phyloP scores from a whole-genome alignment of 345 rosid species.

The Cardamine chenopodiifolia region DNA sequence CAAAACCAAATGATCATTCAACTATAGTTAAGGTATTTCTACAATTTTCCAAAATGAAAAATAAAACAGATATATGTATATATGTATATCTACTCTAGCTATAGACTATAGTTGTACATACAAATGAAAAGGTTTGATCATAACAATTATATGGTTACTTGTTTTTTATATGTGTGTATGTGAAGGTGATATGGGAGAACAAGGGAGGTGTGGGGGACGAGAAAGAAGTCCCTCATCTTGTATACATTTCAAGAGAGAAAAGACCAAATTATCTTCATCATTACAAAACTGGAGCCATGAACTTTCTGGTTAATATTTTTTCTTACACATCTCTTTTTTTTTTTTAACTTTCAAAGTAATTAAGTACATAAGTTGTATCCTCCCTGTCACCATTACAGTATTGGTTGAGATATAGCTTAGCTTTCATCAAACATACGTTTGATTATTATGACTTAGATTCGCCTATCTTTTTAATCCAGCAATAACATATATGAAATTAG shows the following conservation, averaged over 20 bases:
- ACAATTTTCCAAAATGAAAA: not conserved
- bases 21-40: conserved; percentile 31
- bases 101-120: too few species aligned
- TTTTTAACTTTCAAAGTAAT: not conserved
- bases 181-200: conserved; percentile 61
- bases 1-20: conserved; percentile 21
- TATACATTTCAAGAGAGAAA: conserved; percentile 42
- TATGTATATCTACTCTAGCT: not conserved
- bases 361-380: too few species aligned
- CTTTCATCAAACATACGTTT: too few species aligned
- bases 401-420: not conserved
- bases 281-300: not conserved
- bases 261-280: not conserved
- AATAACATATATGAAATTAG: too few species aligned
- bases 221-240: conserved; percentile 49
- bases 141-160: not conserved
- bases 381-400: not conserved
- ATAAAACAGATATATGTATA: too few species aligned
- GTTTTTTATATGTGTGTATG: not conserved
- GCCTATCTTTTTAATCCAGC: not conserved
- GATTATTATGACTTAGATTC: not conserved
- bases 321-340: not conserved
- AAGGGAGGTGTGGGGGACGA: conserved; percentile 32
- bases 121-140: not conserved
- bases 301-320: not conserved